These are phyloP conservation scores for Cystobasidium sp. DNA, from an alignment of 1,284 basidiomycete genomes.

Conservation along the genomic window DNA sequence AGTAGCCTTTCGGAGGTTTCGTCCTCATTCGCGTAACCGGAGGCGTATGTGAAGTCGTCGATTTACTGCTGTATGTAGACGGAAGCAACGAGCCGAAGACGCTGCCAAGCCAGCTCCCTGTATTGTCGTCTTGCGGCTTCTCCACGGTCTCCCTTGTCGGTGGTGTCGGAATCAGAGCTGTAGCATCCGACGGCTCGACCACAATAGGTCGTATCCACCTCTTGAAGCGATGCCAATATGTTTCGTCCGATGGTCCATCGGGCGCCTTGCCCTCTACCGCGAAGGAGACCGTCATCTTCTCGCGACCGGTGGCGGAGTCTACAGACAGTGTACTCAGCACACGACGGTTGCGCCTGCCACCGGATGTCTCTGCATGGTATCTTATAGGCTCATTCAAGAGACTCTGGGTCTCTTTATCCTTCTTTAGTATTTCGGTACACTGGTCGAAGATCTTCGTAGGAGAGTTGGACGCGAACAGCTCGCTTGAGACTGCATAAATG, in stretches of 20 bases:
- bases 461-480: conserved; percentile 38
- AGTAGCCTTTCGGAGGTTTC: conserved; percentile 25
- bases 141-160: conserved; percentile 13
- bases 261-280: conserved; percentile 22
- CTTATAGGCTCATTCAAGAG: conserved; percentile 35
- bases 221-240: conserved; percentile 39
- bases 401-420: conserved; percentile 30
- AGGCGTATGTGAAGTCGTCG: conserved; percentile 2
- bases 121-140: conserved; percentile 1
- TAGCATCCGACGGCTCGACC: conserved; percentile 35
- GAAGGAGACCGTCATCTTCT: conserved; percentile 43
- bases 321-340: conserved; percentile 21
- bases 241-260: conserved; percentile 35
- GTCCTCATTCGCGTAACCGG: conserved; percentile 12
- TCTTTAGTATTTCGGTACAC: conserved; percentile 32
- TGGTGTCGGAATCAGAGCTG: conserved; percentile 5
- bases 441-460: conserved; percentile 42
- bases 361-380: conserved; percentile 39
- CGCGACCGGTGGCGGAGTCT: conserved; percentile 25
- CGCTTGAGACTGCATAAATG: conserved; percentile 38
- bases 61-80: conserved; percentile 5
- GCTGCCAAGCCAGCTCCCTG: conserved; percentile 35
- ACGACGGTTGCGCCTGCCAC: conserved; percentile 32
- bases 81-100: conserved; percentile 38
- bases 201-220: conserved; percentile 43